These are phyloP conservation scores for Nothophoma quercina DNA, from an alignment of 2,329 filamentous ascomycete species.

Conservation along the genomic window DNA sequence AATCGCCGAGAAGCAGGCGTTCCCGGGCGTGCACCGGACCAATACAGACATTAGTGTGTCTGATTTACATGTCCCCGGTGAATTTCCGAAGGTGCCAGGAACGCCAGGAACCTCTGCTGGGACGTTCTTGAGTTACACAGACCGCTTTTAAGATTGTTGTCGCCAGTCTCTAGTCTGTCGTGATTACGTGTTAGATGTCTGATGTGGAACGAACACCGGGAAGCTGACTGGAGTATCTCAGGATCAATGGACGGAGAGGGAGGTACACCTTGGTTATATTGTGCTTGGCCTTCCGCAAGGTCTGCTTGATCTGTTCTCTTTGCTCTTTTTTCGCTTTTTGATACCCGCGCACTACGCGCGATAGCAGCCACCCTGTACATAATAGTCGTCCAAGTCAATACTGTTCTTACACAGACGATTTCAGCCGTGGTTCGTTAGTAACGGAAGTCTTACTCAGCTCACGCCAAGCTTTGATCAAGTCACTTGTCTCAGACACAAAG, in stretches of 20 bases:
- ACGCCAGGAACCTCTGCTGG: slow-evolving; percentile 13
- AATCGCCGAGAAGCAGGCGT: slow-evolving; percentile 41
- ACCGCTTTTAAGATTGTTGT: slow-evolving; percentile 5
- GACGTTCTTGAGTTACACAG: slow-evolving; percentile 11
- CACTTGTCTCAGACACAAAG: background rate
- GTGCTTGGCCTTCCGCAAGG: slow-evolving; percentile 1
- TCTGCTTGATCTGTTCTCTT: background rate
- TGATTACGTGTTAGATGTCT: background rate
- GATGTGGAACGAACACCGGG: slow-evolving; percentile 1
- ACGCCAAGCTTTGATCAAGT: background rate
- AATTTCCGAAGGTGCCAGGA: slow-evolving; percentile 59
- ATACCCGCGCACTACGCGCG: slow-evolving; percentile 17
- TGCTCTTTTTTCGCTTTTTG: slow-evolving; percentile 1
- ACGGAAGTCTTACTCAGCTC: background rate
- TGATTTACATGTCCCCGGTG: slow-evolving; percentile 73
- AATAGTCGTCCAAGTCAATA: background rate
- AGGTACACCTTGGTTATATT: slow-evolving; percentile 6
- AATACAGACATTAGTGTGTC: slow-evolving; percentile 63
- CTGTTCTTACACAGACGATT: background rate
- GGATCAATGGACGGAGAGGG: background rate
- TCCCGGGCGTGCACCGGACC: slow-evolving; percentile 57
- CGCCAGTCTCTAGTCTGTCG: background rate
- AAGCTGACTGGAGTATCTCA: background rate
- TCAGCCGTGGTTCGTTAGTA: background rate
- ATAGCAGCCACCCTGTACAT: slow-evolving; percentile 5